These are phyloP conservation scores for Rhizopogon rudus DNA, from an alignment of 768 basidiomycete genomes.

Conservation along the genomic window DNA sequence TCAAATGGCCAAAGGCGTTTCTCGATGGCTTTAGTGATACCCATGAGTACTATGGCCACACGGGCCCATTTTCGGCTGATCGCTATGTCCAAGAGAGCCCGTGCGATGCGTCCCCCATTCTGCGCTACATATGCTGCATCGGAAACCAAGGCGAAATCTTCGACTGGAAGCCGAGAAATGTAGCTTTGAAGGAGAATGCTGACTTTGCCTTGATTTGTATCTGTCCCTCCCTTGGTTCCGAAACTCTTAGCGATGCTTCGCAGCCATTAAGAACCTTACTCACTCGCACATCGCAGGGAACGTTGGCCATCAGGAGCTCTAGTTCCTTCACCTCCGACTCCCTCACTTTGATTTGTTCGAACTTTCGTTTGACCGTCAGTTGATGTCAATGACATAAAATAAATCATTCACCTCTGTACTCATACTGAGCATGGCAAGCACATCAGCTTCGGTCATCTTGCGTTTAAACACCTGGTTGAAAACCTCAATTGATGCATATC, in stretches of 20 bases:
- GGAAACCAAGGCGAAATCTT: conserved; percentile 95
- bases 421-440: conserved; percentile 78
- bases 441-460: conserved; percentile 90
- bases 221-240: conserved; percentile 51
- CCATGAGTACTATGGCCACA: conserved; percentile 73
- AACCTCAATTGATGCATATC: conserved; percentile 77
- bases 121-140: conserved; percentile 93
- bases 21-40: conserved; percentile 90
- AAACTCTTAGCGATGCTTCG: neutral
- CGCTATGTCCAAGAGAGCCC: conserved; percentile 93
- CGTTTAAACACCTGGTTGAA: conserved; percentile 77
- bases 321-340: conserved; percentile 88
- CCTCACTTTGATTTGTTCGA: conserved; percentile 91
- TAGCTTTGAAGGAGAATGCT: conserved; percentile 91
- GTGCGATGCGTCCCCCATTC: conserved; percentile 89
- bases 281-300: conserved; percentile 83
- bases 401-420: conserved; percentile 74
- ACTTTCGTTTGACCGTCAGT: conserved; percentile 39
- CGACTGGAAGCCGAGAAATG: conserved; percentile 75
- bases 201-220: conserved; percentile 76
- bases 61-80: conserved; percentile 91
- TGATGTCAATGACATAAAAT: neutral
- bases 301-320: conserved; percentile 54
- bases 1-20: conserved; percentile 93
- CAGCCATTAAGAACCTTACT: conserved; percentile 9